These are phyloP conservation scores for Fraxinus excelsior DNA, from an alignment of 257 asterid species.

Conservation along the genomic window DNA sequence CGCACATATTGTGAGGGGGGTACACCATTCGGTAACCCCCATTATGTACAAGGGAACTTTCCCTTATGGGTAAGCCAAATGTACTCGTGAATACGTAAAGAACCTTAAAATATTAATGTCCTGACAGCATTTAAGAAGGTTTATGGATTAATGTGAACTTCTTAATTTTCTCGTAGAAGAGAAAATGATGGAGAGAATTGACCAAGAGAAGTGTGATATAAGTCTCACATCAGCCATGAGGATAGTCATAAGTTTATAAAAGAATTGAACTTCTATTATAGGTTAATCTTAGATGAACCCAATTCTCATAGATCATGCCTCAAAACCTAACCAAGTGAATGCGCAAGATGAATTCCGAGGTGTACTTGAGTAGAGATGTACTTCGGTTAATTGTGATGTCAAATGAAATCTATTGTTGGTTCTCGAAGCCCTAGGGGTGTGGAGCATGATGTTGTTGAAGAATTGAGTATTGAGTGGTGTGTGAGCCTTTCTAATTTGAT, in stretches of 20 bases:
- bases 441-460: not conserved
- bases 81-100: not conserved
- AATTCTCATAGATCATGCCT: no score
- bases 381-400: not conserved
- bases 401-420: not conserved
- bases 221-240: not conserved
- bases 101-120: no score
- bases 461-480: not conserved
- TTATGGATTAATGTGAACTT: not conserved
- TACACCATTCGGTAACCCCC: no score
- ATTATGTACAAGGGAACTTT: no score
- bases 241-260: not conserved
- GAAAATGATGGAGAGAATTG: no score
- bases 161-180: not conserved
- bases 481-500: not conserved
- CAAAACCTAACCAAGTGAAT: not conserved
- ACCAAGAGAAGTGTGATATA: not conserved
- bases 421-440: not conserved
- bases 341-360: not conserved
- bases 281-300: no score
- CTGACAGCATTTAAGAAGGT: not conserved
- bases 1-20: no score
- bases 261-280: no score
- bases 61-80: no score
- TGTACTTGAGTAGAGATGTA: not conserved